Evolutionary conservation across 1,284 basidiomycete species (phyloP), one percentile per base, ranked within the genome.

Genomic region (Microbotryum lychnidis-dioicae): DNA sequence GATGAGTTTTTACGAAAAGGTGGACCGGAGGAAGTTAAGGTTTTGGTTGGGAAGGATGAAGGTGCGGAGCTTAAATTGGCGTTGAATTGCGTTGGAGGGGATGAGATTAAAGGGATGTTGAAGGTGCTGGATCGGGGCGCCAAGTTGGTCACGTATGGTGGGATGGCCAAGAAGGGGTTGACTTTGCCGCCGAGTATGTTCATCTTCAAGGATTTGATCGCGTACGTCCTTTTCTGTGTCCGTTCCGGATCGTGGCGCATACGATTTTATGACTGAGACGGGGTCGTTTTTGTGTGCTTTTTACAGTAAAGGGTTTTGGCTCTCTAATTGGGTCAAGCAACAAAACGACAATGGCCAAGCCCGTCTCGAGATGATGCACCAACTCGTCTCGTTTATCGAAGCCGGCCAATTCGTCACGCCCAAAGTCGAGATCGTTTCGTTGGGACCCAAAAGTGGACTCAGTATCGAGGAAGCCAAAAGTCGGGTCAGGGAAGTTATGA

Each of bases 121-220:
- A 81, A 83, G 55, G 76, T 86, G 16, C 77, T 91, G 6, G 8
- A 31, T 63, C 3, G 60, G 60, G 46, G 14, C 31, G 27, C 46
- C 27, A 23, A 33, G 3, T 29, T 44, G 50, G 86, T 91, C 10
- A 88, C 90, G 0, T 92, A 91, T 64, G 89, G 89, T 29, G 89
- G 86, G 7, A 91, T 92, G 89, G 87, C 88, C 4, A 89, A 86
- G 73, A 80, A 85, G 57, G 87, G 89, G 1, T 75, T 91, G 12
- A 80, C 81, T 2, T 73, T 92, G n/a, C 86, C 89, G 1, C 86
- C 87, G 0, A 85, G 85, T 0, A 76, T 84, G 20, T 85, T 88
- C 75, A 90, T 91, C 65, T 92, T 91, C 79, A 87, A 84, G 67
- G 65, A 71, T 44, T 55, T 73, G 37, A 67, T 65, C 20, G 57